These are phyloP conservation scores for Ascochyta rabiei DNA, from an alignment of 2,329 filamentous ascomycete species.

Conservation along the genomic window DNA sequence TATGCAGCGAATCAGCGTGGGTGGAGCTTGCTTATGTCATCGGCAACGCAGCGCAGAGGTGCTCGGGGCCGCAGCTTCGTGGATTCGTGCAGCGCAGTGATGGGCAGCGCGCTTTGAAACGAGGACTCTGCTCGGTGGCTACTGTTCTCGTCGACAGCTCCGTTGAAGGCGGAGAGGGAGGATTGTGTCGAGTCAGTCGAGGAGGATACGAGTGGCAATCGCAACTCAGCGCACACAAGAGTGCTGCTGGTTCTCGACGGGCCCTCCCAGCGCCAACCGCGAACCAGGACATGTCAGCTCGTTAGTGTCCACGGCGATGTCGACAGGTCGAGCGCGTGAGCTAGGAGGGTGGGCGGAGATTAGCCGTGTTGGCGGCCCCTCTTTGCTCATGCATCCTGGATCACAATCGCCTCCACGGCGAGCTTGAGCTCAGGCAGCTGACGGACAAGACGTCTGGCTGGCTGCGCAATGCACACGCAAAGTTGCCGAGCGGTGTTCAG, in stretches of 20 bases:
- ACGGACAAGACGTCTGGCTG: slow-evolving; percentile 10
- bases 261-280: slow-evolving; percentile 6
- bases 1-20: slow-evolving; percentile 7
- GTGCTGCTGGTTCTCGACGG: background rate
- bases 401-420: slow-evolving; percentile 18
- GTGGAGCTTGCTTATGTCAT: slow-evolving; percentile 1
- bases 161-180: background rate
- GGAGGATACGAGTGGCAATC: slow-evolving; percentile 3
- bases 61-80: background rate
- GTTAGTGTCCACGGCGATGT: slow-evolving; percentile 14
- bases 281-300: slow-evolving; percentile 8
- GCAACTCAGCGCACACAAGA: slow-evolving; percentile 10
- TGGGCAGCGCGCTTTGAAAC: background rate
- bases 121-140: background rate
- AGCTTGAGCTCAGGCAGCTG: background rate
- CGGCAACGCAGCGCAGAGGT: background rate
- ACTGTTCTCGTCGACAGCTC: background rate
- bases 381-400: slow-evolving; percentile 14
- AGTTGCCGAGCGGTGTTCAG: slow-evolving; percentile 22
- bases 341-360: slow-evolving; percentile 15
- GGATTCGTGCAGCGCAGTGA: background rate
- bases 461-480: slow-evolving; percentile 1
- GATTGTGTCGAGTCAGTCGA: slow-evolving; percentile 2
- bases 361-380: slow-evolving; percentile 20
- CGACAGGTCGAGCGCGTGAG: slow-evolving; percentile 2